Base-by-base conservation (phyloP, 2,329 filamentous ascomycete genomes). In the Cadophora sp. region DNA sequence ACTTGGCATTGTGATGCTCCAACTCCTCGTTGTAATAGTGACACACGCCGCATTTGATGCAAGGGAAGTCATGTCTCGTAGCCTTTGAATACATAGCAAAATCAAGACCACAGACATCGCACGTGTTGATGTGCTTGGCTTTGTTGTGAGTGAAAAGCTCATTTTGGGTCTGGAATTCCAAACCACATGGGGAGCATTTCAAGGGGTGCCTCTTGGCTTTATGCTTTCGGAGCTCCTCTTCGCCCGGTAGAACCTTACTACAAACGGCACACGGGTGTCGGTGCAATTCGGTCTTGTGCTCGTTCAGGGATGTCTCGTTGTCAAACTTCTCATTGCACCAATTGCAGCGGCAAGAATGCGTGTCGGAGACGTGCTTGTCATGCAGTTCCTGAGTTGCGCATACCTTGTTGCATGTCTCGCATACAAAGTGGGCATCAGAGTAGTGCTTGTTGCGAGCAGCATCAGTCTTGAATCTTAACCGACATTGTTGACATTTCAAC, bases 311-410 rank as follows among this genome's bases (percentile, higher is more conserved):
- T 3, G 7, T 20, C 1, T 33, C n/a, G 27, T 18, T 53, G 4
- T 62, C 47, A n/a, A 51, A 53, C n/a, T 53, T 24, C 30, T 18
- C 27, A 1, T 27, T 45, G 18, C 59, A 62, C 41, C 11, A 51
- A 18, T 43, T 14, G 47, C 59, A 62, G 14, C 18, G 2, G 24
- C 53, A 62, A 8, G 9, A 27, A 36, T 62, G 59, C 9, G 9
- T 27, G 16, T 27, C n/a, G 22, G n/a, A 7, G 4, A 43, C 22
- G 24, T 62, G 59, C 6, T 41, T 0, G 11, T 22, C 39, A 18
- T 20, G 59, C 27, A 53, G 27, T 18, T 20, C 59, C 13, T 8
- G 18, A 3, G 33, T 53, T 16, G 5, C 30, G 47, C 43, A 53
- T 9, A 24, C n/a, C 22, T 24, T 4, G 14, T 20, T 6, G 11